These are phyloP conservation scores for Emergomyces orientalis DNA, from an alignment of 2,329 filamentous ascomycete genomes.

Conservation along the genomic window DNA sequence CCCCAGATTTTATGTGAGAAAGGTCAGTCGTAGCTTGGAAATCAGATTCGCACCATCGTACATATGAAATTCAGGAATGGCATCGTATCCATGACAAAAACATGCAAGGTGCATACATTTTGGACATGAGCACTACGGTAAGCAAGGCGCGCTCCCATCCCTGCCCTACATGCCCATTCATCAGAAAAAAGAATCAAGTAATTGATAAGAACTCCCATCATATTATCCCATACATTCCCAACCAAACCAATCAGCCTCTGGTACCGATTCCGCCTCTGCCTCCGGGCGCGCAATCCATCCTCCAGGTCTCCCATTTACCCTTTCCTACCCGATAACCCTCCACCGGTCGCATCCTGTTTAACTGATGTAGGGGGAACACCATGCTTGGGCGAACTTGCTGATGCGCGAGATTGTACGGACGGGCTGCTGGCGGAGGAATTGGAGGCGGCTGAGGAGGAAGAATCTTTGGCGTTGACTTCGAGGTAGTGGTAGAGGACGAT, in stretches of 20 bases:
- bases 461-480: slow-evolving; percentile 74
- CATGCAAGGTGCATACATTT: not conserved
- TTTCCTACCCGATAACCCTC: not conserved
- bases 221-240: not conserved
- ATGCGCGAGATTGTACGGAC: not conserved
- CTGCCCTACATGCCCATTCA: not conserved
- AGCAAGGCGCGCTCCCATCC: not conserved
- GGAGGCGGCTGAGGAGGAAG: slow-evolving; percentile 18
- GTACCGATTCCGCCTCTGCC: not conserved
- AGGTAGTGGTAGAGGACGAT: slow-evolving; percentile 95
- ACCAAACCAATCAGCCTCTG: not conserved
- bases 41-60: not conserved
- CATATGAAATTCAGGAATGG: not conserved
- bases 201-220: not conserved
- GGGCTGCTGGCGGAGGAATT: not conserved
- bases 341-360: not conserved
- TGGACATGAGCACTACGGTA: not conserved
- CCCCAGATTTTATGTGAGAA: not conserved
- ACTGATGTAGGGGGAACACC: not conserved
- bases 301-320: not conserved
- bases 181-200: not conserved
- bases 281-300: not conserved
- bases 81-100: not conserved
- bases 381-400: not conserved
- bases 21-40: not conserved